Base-by-base conservation (phyloP, 768 basidiomycete genomes). In the Psilocybe cubensis region DNA sequence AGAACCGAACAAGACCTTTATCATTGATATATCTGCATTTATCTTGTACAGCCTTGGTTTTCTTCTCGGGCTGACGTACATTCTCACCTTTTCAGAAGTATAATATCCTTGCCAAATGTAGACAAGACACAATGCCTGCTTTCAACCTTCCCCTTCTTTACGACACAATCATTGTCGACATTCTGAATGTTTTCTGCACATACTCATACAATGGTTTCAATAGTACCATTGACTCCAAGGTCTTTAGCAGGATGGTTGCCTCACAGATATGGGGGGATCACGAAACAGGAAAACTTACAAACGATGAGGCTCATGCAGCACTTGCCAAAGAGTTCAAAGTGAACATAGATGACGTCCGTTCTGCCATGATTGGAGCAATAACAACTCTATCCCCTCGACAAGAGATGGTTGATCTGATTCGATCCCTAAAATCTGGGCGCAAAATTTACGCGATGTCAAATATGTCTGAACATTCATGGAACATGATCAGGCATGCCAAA, bases 361-460 rank as follows among this genome's bases (percentile, higher is more conserved):
- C 56, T 20, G 74, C 77, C 2, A 72, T 81, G 57, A 51, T 68
- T 35, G 63, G 69, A 18, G 74, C 76, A n/a, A 68, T 74, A 0
- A 67, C 70, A 7, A 74, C 77, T 1, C 63, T 79, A 17, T 52
- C 54, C 14, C 59, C 66, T 17, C 66, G 76, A 62, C 38, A 62
- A 3, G 59, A 65, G n/a, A 62, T 76, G 58, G 60, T 73, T 24
- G 52, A 58, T 4, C 59, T 78, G 25, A 70, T 80, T 35, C 67
- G 64, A 5, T 66, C 72, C 42, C 69, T 80, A 20, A 75, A 76
- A 9, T 59, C 64, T 23, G 67, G 52, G 9, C 56, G 74, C 2
- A 66, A 62, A 25, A 68, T 79, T 35, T 76, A 71, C 49, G 76
- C 75, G 18, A 77, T 78, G 72, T 74, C 75, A 12, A 80, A 79